These are phyloP conservation scores for Cajanus cajan DNA, from an alignment of 306 rosid genomes.

Conservation along the genomic window DNA sequence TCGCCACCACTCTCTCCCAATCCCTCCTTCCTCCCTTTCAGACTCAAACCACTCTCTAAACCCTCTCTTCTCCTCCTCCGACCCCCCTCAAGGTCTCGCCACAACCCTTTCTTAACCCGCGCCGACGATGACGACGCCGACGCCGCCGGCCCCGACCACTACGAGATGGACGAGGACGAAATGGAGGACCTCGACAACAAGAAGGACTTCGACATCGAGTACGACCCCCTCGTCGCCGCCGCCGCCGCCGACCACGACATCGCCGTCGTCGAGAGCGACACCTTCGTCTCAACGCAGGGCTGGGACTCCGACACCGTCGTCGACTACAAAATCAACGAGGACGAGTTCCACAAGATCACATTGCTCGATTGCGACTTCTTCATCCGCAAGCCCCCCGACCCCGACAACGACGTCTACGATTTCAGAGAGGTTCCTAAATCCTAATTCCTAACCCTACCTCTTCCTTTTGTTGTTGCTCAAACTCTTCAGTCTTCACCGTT, in stretches of 20 bases:
- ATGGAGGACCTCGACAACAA: conserved; percentile 86
- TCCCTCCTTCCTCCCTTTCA: conserved; percentile 24
- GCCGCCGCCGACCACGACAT: conserved; percentile 47
- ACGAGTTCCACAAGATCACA: conserved; percentile 85
- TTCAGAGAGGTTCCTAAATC: conserved; percentile 72
- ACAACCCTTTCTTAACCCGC: conserved; percentile 53
- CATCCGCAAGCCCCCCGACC: conserved; percentile 85
- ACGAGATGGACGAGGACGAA: conserved; percentile 86
- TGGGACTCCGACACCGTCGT: conserved; percentile 84
- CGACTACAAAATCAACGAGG: conserved; percentile 83
- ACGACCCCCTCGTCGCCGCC: conserved; percentile 45
- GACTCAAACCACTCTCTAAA: conserved; percentile 27
- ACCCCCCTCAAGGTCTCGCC: conserved; percentile 2
- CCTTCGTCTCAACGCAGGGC: conserved; percentile 69
- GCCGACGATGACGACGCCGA: conserved; percentile 72
- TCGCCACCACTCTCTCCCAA: conserved; percentile 28
- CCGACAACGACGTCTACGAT: conserved; percentile 81
- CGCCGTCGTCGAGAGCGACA: conserved; percentile 58
- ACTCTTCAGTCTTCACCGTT: not conserved
- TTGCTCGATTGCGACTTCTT: conserved; percentile 84
- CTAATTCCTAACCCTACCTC: not conserved
- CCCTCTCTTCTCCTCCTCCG: not conserved
- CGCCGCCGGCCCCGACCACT: conserved; percentile 63
- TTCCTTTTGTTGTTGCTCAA: not conserved
- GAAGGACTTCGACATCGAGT: conserved; percentile 91